Evolutionary conservation across 2,329 filamentous ascomycete species (phyloP).

Genomic region (Calonectria henricotiae): DNA sequence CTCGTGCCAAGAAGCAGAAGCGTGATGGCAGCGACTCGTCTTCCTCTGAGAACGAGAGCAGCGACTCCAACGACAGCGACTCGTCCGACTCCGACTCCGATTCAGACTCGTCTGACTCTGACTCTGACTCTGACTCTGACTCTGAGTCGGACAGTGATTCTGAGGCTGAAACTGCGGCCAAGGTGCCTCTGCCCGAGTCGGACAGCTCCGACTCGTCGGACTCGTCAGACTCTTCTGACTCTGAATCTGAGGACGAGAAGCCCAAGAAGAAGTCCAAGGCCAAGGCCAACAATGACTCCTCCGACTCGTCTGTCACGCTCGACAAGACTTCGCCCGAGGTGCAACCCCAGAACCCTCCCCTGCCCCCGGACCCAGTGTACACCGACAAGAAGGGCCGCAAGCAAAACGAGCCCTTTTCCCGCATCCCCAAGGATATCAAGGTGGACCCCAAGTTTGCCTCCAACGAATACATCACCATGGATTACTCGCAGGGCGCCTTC

Average conservation of each 20-base stretch:
- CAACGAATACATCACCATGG: constrained; percentile 87
- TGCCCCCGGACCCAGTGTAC: constrained; percentile 67
- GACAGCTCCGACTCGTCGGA: constrained; percentile 55
- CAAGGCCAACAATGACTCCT: constrained; percentile 54
- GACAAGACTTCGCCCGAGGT: constrained; percentile 65
- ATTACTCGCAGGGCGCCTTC: constrained; percentile 91
- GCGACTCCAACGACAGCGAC: constrained; percentile 51
- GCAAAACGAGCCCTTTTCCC: constrained; percentile 82
- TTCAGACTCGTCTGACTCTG: constrained; percentile 48
- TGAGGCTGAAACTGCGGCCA: constrained; percentile 58
- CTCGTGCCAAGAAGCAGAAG: constrained; percentile 70
- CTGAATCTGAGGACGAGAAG: constrained; percentile 52
- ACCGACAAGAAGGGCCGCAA: constrained; percentile 59
- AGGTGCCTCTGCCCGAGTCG: constrained; percentile 64
- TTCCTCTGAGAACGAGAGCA: constrained; percentile 46
- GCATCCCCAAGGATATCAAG: constrained; percentile 78
- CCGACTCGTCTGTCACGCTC: constrained; percentile 68
- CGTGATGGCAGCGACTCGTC: constrained; percentile 52
- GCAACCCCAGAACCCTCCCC: constrained; percentile 63
- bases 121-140: constrained; percentile 54
- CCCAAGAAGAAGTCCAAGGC: constrained; percentile 44
- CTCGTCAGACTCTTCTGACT: constrained; percentile 59
- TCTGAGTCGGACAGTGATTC: constrained; percentile 61
- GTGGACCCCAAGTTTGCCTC: constrained; percentile 81
- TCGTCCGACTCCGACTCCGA: constrained; percentile 50